Conservation (phyloP, 2,329 filamentous ascomycete genomes). For the Alternaria viburni region DNA sequence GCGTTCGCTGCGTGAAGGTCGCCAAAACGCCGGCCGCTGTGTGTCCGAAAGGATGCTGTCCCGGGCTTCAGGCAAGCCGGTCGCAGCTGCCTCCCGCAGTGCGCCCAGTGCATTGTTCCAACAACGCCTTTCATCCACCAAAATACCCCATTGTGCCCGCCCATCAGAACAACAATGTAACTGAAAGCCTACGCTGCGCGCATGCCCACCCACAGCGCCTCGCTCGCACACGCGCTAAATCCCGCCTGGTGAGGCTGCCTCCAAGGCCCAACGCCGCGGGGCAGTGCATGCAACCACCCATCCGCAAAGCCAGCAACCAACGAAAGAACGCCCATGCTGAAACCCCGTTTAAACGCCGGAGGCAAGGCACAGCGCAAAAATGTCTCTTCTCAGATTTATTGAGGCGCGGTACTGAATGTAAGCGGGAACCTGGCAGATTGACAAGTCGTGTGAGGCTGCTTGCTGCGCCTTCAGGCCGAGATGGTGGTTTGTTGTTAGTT, state of each 20-base stretch:
- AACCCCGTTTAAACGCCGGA: not conserved
- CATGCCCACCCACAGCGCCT: not conserved
- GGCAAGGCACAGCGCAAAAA: not conserved
- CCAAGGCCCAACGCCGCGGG: slow-evolving; percentile 6
- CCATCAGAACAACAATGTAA: not conserved
- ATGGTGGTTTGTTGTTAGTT: not conserved
- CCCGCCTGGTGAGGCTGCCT: slow-evolving; percentile 2
- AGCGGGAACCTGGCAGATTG: not conserved
- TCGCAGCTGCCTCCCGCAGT: not conserved
- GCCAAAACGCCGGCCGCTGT: not conserved
- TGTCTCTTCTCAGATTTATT: not conserved
- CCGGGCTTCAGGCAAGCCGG: not conserved
- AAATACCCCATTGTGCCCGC: not conserved
- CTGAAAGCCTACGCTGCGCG: not conserved
- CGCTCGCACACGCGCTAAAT: not conserved
- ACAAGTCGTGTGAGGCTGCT: slow-evolving; percentile 2
- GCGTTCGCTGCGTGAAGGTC: not conserved
- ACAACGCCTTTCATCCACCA: not conserved
- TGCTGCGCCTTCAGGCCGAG: slow-evolving; percentile 6
- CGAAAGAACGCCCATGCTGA: not conserved
- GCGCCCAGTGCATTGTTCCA: not conserved
- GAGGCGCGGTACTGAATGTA: slow-evolving; percentile 6
- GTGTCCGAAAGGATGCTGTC: not conserved
- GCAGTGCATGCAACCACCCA: slow-evolving; percentile 8
- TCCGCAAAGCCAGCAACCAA: not conserved